These are phyloP conservation scores for Kodamaea sp. DNA, from an alignment of 1,139 yeast genomes.

Conservation along the genomic window DNA sequence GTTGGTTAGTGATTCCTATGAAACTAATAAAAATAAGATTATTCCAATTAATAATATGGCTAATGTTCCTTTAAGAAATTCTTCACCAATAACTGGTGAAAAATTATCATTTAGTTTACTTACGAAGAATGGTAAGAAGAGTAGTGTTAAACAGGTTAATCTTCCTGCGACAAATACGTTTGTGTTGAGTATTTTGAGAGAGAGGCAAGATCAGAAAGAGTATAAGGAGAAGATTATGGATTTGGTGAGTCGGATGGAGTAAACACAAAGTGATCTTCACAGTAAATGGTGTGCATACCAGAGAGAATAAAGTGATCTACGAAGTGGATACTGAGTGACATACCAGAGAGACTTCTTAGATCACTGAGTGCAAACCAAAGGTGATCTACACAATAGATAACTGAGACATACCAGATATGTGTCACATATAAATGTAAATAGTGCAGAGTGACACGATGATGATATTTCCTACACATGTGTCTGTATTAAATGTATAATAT, in stretches of 20 bases:
- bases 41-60: conserved; percentile 8
- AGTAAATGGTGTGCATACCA: no score
- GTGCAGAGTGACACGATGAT: background rate
- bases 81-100: conserved; percentile 4
- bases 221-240: conserved; percentile 42
- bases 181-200: conserved; percentile 36
- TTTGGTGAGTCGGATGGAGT: conserved; percentile 39
- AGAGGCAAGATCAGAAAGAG: conserved; percentile 30
- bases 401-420: no score
- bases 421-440: no score
- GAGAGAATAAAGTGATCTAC: conserved; percentile 1
- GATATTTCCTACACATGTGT: background rate
- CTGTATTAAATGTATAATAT: background rate
- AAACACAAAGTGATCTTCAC: background rate
- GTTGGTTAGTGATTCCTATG: conserved; percentile 49
- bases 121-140: conserved; percentile 48
- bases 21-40: conserved; percentile 23
- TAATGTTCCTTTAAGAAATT: background rate
- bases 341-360: no score
- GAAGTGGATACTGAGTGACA: no score
- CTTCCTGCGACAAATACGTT: conserved; percentile 50
- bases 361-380: no score
- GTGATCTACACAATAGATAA: no score
- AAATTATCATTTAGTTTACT: conserved; percentile 50
- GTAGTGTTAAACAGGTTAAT: conserved; percentile 39